Percentiles rank a stretch among this genome's conserved stretches.
phyloP scores from a whole-genome alignment of 192 early-diverging fungal genomes.

The Gaertneriomyces sp. region DNA sequence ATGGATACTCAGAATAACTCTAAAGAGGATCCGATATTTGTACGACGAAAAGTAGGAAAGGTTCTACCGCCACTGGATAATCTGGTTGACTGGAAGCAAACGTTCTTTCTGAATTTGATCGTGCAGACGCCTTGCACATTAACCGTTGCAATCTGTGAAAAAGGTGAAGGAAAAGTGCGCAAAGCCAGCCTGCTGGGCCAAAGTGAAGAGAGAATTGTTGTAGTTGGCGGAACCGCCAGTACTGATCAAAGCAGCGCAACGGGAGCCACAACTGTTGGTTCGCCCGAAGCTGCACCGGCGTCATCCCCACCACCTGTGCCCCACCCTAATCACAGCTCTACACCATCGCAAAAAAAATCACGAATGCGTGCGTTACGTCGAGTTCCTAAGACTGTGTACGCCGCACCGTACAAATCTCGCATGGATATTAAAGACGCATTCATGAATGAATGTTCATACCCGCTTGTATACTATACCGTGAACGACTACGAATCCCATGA shows the following conservation, averaged over 20 bases:
- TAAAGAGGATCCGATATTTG: conserved; percentile 72
- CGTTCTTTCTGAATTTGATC: conserved; percentile 87
- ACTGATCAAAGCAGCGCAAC: neutral
- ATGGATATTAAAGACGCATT: conserved; percentile 86
- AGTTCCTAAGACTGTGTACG: conserved; percentile 77
- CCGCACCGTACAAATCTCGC: conserved; percentile 83
- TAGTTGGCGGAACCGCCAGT: neutral
- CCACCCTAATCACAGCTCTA: neutral
- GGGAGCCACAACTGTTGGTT: neutral
- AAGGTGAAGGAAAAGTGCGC: conserved; percentile 16
- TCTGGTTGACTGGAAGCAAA: conserved; percentile 84
- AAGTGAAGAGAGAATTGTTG: conserved; percentile 17
- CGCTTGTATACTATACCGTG: conserved; percentile 87
- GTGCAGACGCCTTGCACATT: conserved; percentile 87
- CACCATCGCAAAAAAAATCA: conserved; percentile 30
- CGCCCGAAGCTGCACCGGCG: conserved; percentile 13
- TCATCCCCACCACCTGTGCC: conserved; percentile 1
- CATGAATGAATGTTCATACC: conserved; percentile 84
- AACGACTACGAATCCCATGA: conserved; percentile 90
- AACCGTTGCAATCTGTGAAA: conserved; percentile 79
- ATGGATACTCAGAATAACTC: neutral
- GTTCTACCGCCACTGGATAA: conserved; percentile 66
- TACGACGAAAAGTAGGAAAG: conserved; percentile 69
- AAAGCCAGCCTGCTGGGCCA: conserved; percentile 22
- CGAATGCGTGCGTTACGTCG: conserved; percentile 75